These are phyloP conservation scores for Otatea glauca DNA, from an alignment of 176 grass and related monocot species.

Conservation along the genomic window DNA sequence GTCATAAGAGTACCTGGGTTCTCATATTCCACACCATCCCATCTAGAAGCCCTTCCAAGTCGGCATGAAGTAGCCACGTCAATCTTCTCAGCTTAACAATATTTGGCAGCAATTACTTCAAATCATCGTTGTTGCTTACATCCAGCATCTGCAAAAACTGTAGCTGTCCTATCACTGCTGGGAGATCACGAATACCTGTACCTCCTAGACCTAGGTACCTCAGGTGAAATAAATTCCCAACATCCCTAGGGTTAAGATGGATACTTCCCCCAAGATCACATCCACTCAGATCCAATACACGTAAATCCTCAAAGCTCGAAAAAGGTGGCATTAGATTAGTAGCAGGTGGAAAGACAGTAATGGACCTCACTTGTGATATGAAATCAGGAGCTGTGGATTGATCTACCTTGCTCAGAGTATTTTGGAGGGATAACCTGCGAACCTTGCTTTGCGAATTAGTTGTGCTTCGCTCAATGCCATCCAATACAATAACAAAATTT, in stretches of 20 bases:
- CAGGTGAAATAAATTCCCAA: background rate
- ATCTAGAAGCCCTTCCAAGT: background rate
- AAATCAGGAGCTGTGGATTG: background rate
- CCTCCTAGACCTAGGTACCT: background rate
- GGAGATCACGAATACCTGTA: background rate
- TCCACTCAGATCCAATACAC: background rate
- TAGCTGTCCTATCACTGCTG: background rate
- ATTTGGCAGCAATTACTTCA: background rate
- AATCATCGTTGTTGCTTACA: background rate
- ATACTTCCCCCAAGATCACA: no score
- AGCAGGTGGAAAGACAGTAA: background rate
- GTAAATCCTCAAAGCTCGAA: background rate
- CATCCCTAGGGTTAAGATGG: background rate
- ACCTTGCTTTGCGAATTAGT: background rate
- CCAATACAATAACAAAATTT: background rate
- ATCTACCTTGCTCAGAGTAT: background rate
- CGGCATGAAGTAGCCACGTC: background rate
- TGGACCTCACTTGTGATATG: background rate
- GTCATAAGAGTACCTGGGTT: no score
- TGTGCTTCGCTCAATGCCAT: background rate
- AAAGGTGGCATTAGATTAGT: background rate
- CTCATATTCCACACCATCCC: no score
- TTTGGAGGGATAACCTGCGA: conserved; percentile 8
- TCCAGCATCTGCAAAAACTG: background rate
- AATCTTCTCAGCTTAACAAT: background rate